Base-by-base conservation (phyloP, 192 early-diverging fungal genomes). In the Lobosporangium transversale region DNA sequence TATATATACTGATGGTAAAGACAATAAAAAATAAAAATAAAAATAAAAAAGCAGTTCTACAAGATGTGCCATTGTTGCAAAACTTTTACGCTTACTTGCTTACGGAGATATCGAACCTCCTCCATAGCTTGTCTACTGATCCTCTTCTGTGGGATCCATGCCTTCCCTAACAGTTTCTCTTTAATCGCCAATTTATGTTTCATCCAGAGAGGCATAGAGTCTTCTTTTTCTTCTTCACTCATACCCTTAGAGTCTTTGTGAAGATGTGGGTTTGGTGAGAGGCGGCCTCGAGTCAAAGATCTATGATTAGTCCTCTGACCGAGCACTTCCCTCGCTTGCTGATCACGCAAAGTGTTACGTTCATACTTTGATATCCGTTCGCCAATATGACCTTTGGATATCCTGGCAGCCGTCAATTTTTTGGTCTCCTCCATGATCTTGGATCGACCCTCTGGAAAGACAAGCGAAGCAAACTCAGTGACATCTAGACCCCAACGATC, bases 71-170 rank as follows among this genome's bases (percentile, higher is more conserved):
- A n/a, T n/a, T n/a, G n/a, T n/a, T n/a, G n/a, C n/a, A n/a, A n/a
- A n/a, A n/a, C n/a, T n/a, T n/a, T n/a, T n/a, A n/a, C n/a, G n/a
- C n/a, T n/a, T 59, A 75, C 71, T 63, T 75, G 71, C 23, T 75
- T 75, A 8, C 52, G 56, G 14, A 75, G 63, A 49, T 58, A 75
- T 45, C 71, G 56, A 23, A 75, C 52, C 23, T 75, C 71, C 14
- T 75, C 71, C 71, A 75, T 75, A 30, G 63, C 36, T 14, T 66
- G 48, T 30, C 63, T 32, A 4, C 63, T 45, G 10, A 75, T 26
- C 18, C 63, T 75, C 9, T 31, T 50, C 24, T 66, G 55, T 15
- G 71, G 71, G 27, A 61, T 61, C 71, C 71, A 75, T 49, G 56
- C 42, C 21, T 75, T 36, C 6, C 71, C 71, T 8, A 17, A 24